A percentile compares a stretch with the other conserved stretches of the same genome.
phyloP scores from a whole-genome alignment of 345 rosid genomes.

The Citrus inodora region DNA sequence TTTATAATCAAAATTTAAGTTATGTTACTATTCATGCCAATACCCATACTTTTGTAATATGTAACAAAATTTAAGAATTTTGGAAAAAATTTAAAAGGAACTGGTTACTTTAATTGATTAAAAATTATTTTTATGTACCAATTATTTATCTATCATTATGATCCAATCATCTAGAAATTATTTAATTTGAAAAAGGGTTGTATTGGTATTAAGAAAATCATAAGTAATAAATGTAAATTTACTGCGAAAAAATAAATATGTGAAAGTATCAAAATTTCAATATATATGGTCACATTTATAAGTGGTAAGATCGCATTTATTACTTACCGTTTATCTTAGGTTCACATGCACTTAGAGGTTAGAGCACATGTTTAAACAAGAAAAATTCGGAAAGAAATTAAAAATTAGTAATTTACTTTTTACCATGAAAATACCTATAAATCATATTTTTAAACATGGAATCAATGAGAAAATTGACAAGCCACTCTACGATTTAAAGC shows the following conservation, averaged over 20 bases:
- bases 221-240: neutral
- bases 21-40: neutral
- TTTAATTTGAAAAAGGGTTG: neutral
- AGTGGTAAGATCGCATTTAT: neutral
- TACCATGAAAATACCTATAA: neutral
- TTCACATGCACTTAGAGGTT: neutral
- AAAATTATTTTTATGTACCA: neutral
- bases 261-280: neutral
- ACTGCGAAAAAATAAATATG: neutral
- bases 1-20: too few relatives aligned
- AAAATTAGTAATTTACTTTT: too few relatives aligned
- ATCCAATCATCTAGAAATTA: neutral
- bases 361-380: too few relatives aligned
- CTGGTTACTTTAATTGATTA: neutral
- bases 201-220: neutral
- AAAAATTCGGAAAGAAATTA: too few relatives aligned
- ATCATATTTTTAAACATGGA: too few relatives aligned
- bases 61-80: neutral
- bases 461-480: too few relatives aligned
- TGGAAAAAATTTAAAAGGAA: neutral
- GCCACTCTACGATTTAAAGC: too few relatives aligned
- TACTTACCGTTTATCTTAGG: neutral
- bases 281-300: too few relatives aligned
- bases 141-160: neutral
- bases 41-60: neutral